phyloP scores from a whole-genome alignment of 768 basidiomycete genomes.

The Suillus subluteus region DNA sequence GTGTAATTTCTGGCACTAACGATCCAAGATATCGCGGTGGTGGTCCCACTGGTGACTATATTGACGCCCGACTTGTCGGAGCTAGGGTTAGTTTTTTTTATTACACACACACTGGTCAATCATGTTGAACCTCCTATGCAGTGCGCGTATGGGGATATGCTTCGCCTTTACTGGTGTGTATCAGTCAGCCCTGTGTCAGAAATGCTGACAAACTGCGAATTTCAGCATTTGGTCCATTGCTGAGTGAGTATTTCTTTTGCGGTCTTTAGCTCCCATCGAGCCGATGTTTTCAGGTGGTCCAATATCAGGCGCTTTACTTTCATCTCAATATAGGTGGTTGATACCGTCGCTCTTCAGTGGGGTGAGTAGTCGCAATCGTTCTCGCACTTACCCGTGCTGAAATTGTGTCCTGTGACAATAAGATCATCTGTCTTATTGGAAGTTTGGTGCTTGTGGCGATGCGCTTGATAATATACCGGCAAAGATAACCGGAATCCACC shows the following conservation, averaged over 20 bases:
- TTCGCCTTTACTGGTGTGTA: slow-evolving; percentile 46
- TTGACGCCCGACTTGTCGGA: slow-evolving; percentile 52
- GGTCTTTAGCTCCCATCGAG: slow-evolving; percentile 10
- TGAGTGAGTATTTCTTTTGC: slow-evolving; percentile 16
- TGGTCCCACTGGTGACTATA: slow-evolving; percentile 48
- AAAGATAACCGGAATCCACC: not conserved
- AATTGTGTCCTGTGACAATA: not conserved
- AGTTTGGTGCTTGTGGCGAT: not conserved
- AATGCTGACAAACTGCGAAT: not conserved
- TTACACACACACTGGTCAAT: not conserved
- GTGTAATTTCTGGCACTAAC: not conserved
- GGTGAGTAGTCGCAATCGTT: slow-evolving; percentile 21
- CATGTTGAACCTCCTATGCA: slow-evolving; percentile 9
- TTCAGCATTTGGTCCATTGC: slow-evolving; percentile 26
- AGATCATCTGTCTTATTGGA: not conserved
- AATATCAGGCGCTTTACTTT: slow-evolving; percentile 59
- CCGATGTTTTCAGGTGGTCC: slow-evolving; percentile 54
- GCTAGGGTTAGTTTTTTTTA: slow-evolving; percentile 43
- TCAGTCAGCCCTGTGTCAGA: not conserved
- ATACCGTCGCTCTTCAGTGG: slow-evolving; percentile 58
- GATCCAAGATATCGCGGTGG: slow-evolving; percentile 37
- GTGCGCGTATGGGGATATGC: slow-evolving; percentile 48
- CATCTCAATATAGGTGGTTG: slow-evolving; percentile 58
- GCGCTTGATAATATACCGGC: not conserved
- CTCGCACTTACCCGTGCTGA: not conserved